Conservation (phyloP, 768 basidiomycete species). For the Boletellus ananiceps region DNA sequence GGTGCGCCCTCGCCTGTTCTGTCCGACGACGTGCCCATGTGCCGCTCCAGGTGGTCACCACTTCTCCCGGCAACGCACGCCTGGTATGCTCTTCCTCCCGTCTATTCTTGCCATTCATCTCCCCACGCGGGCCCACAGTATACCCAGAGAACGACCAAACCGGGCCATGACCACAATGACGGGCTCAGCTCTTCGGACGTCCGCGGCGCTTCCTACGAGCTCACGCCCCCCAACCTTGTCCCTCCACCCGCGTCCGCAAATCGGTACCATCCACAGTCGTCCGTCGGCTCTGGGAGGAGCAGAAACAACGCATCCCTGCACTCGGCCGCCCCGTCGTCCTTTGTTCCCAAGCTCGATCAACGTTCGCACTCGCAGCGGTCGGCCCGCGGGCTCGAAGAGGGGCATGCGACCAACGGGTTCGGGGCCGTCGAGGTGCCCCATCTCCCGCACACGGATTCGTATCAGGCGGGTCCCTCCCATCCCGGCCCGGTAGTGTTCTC, state of each 20-base stretch:
- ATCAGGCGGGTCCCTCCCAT: constrained; percentile 3
- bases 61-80: constrained; percentile 63
- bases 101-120: constrained; percentile 5
- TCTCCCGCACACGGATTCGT: constrained; percentile 7
- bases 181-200: constrained; percentile 19
- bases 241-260: constrained; percentile 13
- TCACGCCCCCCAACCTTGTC: constrained; percentile 17
- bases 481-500: constrained; percentile 15
- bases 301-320: constrained; percentile 8
- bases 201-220: constrained; percentile 29
- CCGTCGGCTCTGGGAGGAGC: constrained; percentile 21
- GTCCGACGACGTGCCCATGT: background rate
- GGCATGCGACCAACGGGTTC: constrained; percentile 11
- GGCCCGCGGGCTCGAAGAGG: constrained; percentile 14
- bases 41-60: constrained; percentile 50
- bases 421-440: background rate
- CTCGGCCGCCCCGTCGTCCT: constrained; percentile 10
- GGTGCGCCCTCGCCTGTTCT: constrained; percentile 39
- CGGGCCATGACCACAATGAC: constrained; percentile 19
- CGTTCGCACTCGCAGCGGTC: constrained; percentile 19
- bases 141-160: constrained; percentile 19
- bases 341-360: constrained; percentile 8
- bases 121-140: constrained; percentile 13
- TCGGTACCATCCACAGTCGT: constrained; percentile 17
- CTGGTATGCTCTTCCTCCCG: constrained; percentile 47